These are phyloP conservation scores for Botrytis aclada DNA, from an alignment of 2,329 filamentous ascomycete genomes.

Conservation along the genomic window DNA sequence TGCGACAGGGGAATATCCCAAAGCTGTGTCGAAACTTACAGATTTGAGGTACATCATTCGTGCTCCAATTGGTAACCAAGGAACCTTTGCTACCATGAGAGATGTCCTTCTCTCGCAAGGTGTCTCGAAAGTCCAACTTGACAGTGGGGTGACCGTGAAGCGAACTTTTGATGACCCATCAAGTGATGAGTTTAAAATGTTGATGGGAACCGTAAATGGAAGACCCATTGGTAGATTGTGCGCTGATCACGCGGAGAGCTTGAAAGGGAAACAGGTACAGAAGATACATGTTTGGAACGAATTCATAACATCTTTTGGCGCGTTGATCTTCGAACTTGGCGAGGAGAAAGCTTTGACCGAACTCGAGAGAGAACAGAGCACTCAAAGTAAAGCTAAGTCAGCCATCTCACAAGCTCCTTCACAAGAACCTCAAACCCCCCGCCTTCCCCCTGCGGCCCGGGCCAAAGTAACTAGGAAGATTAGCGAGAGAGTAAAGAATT, in stretches of 20 bases:
- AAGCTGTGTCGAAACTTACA: background rate
- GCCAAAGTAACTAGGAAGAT: background rate
- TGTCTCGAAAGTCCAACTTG: background rate
- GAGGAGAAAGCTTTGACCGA: background rate
- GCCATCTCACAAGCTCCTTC: background rate
- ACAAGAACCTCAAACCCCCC: background rate
- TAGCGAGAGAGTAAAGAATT: background rate
- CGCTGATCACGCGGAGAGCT: background rate
- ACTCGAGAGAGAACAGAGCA: background rate
- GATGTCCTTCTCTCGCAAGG: background rate
- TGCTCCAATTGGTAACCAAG: background rate
- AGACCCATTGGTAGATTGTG: background rate
- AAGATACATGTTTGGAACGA: background rate
- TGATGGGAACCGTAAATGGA: background rate
- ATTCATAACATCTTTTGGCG: background rate
- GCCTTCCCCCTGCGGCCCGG: background rate
- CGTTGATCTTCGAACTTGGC: background rate
- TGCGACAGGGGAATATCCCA: background rate
- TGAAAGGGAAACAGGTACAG: background rate
- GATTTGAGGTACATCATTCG: background rate
- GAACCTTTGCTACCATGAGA: background rate
- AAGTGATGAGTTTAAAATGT: background rate
- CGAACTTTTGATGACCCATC: background rate
- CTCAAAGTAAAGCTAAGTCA: background rate
- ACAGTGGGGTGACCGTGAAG: background rate